Evolutionary conservation across 164 flowering plant species (phyloP).

Genomic region (Dillenia turbinata): DNA sequence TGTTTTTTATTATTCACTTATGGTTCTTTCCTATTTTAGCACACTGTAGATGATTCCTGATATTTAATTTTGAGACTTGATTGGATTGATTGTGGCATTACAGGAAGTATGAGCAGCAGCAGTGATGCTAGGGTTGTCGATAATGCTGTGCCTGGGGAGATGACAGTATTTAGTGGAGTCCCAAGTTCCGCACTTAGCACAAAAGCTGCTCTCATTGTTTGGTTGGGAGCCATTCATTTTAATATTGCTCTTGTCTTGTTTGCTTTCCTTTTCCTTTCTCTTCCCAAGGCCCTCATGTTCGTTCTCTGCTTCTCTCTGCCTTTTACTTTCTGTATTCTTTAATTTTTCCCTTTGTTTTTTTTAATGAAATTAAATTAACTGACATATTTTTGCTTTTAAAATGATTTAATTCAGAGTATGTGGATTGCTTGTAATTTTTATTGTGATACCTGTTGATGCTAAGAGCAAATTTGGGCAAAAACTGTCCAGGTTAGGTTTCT

Average conservation of each 20-base stretch:
- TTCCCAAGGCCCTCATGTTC: slow-evolving; percentile 40
- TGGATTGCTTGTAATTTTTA: slow-evolving; percentile 47
- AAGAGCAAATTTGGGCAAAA: slow-evolving; percentile 46
- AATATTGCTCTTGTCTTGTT: slow-evolving; percentile 28
- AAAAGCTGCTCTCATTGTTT: slow-evolving; percentile 38
- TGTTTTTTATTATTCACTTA: no score
- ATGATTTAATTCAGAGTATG: slow-evolving; percentile 38
- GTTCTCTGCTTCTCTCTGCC: slow-evolving; percentile 6
- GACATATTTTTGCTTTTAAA: not conserved
- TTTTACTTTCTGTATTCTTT: not conserved
- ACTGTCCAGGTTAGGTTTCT: slow-evolving; percentile 43
- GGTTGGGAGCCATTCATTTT: slow-evolving; percentile 72
- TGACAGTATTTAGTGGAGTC: slow-evolving; percentile 30
- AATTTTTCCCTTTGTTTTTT: not conserved
- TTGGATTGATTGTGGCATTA: no score
- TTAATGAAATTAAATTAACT: not conserved
- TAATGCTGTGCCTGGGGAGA: not conserved
- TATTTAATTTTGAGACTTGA: no score
- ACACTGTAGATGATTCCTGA: no score
- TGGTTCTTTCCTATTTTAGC: no score
- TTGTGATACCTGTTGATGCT: slow-evolving; percentile 59
- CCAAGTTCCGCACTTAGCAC: slow-evolving; percentile 20
- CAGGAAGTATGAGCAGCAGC: no score
- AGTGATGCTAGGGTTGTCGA: no score
- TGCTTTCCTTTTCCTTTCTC: slow-evolving; percentile 51